A percentile compares a stretch with the other conserved stretches of the same genome.
Conservation (phyloP, 768 basidiomycete species). For the Xerocomellus chrysenteron region DNA sequence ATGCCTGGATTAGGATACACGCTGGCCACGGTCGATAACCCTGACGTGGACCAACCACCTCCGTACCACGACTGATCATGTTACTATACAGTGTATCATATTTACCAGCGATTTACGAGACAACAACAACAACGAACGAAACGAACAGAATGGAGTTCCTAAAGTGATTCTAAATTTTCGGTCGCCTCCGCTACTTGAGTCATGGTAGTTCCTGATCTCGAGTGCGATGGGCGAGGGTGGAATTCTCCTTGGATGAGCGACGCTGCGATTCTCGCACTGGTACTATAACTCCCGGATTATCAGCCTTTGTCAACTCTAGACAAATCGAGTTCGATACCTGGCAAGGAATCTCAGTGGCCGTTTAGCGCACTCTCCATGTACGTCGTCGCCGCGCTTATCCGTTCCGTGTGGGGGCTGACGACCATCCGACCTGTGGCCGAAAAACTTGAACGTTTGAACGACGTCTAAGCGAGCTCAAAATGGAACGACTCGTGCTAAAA, state of each 20-base stretch:
- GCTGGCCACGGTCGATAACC: conserved; percentile 10
- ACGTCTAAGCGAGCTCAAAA: too few relatives aligned
- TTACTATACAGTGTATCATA: conserved; percentile 1
- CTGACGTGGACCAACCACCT: conserved; percentile 18
- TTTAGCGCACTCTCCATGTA: too few relatives aligned
- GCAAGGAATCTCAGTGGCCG: too few relatives aligned
- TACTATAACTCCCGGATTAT: too few relatives aligned
- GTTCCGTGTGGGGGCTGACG: too few relatives aligned
- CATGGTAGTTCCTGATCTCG: conserved; percentile 24
- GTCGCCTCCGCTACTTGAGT: conserved; percentile 16
- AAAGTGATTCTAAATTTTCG: conserved; percentile 8
- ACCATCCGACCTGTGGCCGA: too few relatives aligned
- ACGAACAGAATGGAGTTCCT: not conserved
- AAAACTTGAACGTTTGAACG: too few relatives aligned
- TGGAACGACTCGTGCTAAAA: too few relatives aligned
- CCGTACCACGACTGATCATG: conserved; percentile 16
- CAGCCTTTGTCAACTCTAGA: too few relatives aligned
- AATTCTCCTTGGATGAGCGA: not conserved
- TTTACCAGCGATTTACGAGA: not conserved
- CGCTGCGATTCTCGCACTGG: not conserved
- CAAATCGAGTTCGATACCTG: too few relatives aligned
- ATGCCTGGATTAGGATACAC: conserved; percentile 31
- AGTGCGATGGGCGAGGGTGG: conserved; percentile 4
- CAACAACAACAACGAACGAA: not conserved
- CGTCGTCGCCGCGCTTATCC: too few relatives aligned